Evolutionary conservation across 108 stramenopile species (phyloP).

Genomic region (Cylindrotheca closterium): DNA sequence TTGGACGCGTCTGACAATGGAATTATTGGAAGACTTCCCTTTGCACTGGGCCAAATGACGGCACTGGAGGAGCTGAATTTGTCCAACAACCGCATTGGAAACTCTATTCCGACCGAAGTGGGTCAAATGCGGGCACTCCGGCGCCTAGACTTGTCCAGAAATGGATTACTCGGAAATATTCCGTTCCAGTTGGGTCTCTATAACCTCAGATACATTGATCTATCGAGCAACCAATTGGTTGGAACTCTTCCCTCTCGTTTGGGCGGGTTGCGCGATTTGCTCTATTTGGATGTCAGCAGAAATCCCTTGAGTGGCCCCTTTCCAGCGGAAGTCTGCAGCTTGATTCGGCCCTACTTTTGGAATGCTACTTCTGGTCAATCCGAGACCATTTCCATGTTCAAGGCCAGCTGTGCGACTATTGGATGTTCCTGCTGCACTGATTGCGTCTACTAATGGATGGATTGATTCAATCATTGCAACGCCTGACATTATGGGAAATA

Average conservation of each 20-base stretch:
- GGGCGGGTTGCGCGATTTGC: background rate
- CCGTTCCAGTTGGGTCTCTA: too few relatives aligned
- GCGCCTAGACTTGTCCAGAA: background rate
- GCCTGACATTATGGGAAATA: background rate
- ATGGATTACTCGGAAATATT: background rate
- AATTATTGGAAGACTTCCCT: too few relatives aligned
- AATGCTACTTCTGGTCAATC: too few relatives aligned
- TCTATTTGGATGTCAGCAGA: background rate
- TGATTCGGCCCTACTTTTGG: too few relatives aligned
- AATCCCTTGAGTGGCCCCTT: background rate
- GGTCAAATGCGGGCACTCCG: background rate
- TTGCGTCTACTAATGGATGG: background rate
- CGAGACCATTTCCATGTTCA: background rate
- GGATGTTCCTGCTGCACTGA: background rate
- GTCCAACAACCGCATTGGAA: background rate
- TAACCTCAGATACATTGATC: too few relatives aligned
- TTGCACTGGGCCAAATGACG: too few relatives aligned
- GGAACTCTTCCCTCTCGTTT: background rate
- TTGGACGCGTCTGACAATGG: too few relatives aligned
- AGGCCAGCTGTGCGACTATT: background rate
- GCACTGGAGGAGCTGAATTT: background rate
- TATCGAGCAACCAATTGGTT: background rate
- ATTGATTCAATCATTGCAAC: background rate
- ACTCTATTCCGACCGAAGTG: background rate
- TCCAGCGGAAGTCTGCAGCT: background rate